Evolutionary conservation across 768 basidiomycete genomes (phyloP), one percentile per base, ranked within the genome.

Genomic region (Collybia mongolica): DNA sequence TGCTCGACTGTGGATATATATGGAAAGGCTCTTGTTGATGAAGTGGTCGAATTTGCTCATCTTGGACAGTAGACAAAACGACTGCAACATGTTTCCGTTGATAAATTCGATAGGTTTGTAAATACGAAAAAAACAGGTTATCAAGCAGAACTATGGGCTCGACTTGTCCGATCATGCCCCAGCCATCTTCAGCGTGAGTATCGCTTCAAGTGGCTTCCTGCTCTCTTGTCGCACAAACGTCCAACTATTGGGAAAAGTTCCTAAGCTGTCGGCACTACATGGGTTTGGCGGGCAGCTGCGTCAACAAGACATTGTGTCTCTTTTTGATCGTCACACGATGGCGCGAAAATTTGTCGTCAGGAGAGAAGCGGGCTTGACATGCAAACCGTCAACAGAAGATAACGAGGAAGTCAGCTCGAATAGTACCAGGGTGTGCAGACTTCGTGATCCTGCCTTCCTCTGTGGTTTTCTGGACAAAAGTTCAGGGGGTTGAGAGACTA

Each of bases 291-390:
- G 96, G 94, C 17, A 90, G 78, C 65, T 98, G 94, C 15, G 96
- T 95, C 55, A 86, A 82, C 55, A 99, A 83, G 49, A 97, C 82
- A 51, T 84, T 84, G 64, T 86, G 89, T 64, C 96, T 84, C 73
- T 92, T 93, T 77, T 98, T 98, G 64, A 98, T 86, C 5, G 93
- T 97, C 53, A 98, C 94, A 53, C 97, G 89, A 65, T 99, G 96
- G 54, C 94, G 82, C 54, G 94, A 96, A 73, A 96, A 98, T 75
- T 98, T 98, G 82, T 98, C 96, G 68, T 99, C 97, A 9, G 96
- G 96, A 12, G 96, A 98, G 72, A 98, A 98, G 36, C 97, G 93
- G 14, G 96, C 96, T 97, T 50, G n/a, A 44, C 20, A 36, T 17
- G 15, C n/a, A 28, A 28, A 32, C 12, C 41, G 38, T 52, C 19